Base-by-base conservation (phyloP, 1,284 basidiomycete genomes). In the Amylostereum areolatum region DNA sequence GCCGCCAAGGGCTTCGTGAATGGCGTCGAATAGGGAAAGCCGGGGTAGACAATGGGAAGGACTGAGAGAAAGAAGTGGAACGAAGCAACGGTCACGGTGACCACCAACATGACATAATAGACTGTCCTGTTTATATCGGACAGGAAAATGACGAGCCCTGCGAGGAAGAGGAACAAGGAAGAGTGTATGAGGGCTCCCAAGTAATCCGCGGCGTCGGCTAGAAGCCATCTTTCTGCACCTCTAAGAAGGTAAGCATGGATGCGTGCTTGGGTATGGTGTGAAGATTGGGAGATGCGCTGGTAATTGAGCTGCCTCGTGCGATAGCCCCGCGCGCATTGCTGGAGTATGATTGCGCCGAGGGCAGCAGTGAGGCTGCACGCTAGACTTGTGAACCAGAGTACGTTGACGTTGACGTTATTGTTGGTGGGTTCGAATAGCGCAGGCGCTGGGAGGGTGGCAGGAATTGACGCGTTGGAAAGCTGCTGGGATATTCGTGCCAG, bases 251-350 rank as follows among this genome's bases (percentile, higher is more conserved):
- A 35, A n/a, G 33, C 33, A 35, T 35, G 33, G n/a, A 35, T n/a
- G n/a, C 33, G 33, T 8, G 33, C 33, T 35, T 35, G 33, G n/a
- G n/a, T 35, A n/a, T n/a, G 64, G 57, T 2, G 71, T 71, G 0
- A 72, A 62, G 43, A 68, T 60, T 3, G 70, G 58, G 73, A 73
- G 75, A 45, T 73, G 67, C 11, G 58, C 60, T 1, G 74, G 75
- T 36, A 59, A 64, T 76, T 77, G 43, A 76, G n/a, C 33, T 35
- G 33, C 33, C n/a, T 35, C 8, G 33, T 35, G 33, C 8, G 33
- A n/a, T 35, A 35, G 8, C n/a, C n/a, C 33, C n/a, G 33, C 33
- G 33, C n/a, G n/a, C 33, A 35, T 35, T 35, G 33, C n/a, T 35
- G 33, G 8, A 35, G 33, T 8, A 35, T n/a, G 33, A 35, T n/a